Evolutionary conservation across 1,139 yeast species (phyloP), one percentile per base, ranked within the genome.

Genomic region (Geotrichum europaeum): DNA sequence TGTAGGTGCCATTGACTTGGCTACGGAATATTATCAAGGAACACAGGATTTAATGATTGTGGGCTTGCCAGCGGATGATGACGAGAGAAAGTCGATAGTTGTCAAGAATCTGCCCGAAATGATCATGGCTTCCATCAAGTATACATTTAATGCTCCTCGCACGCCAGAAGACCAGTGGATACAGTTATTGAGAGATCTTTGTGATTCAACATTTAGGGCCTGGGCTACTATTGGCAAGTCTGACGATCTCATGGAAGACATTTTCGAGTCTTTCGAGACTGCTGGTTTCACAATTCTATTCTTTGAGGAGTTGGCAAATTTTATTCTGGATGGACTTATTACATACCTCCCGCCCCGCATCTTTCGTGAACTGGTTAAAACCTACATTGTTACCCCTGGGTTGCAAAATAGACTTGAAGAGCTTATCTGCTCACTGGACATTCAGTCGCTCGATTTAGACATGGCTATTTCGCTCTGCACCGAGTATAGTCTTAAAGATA

Each of bases 391-490:
- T n/a, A 64, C 72, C 0, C 66, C 68, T 3, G 75, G 74, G 1
- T 72, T 77, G 53, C 82, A 85, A 1, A 79, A 78, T 3, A 70
- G 76, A 0, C 75, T 90, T 24, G 89, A 89, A 53, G 85, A 85
- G 62, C 70, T 90, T 28, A 75, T 90, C 18, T 86, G 95, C 66
- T 73, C 83, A 12, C 72, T 90, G 28, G 90, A 89, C 67, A 78
- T 87, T 13, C 66, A 75, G 2, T 78, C 83, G n/a, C 77, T 91
- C 62, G 96, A 91, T 69, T 79, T 90, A 53, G 96, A 91, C 72
- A 72, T 86, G 36, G 83, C 94, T 0, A 77, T 88, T 32, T 76
- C 78, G 6, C 74, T 89, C 40, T 87, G 96, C 70, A 75, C 76
- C 34, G 69, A 79, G 62, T 75, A 85, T 66, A 75, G 79, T 13